phyloP scores from a whole-genome alignment of 2,329 filamentous ascomycete genomes.

The Lachnellula occidentalis region DNA sequence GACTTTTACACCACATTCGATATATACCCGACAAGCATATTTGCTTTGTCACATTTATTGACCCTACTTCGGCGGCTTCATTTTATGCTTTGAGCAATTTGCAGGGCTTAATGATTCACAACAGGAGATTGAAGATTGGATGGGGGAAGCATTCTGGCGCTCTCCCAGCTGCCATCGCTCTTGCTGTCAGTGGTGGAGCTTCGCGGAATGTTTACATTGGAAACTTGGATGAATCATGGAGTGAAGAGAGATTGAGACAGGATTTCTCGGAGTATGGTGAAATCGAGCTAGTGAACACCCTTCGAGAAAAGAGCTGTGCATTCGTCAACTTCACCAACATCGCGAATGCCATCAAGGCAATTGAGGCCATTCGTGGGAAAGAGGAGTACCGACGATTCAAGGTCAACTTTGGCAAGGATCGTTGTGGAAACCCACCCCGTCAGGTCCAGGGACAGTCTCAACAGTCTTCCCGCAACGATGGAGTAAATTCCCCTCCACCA shows the following conservation, averaged over 20 bases:
- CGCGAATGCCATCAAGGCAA: slow-evolving; percentile 98
- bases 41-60: slow-evolving; percentile 99
- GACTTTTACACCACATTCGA: slow-evolving; percentile 92
- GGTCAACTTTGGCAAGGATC: slow-evolving; percentile 99
- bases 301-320: slow-evolving; percentile 97
- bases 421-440: slow-evolving; percentile 91
- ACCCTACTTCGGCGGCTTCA: slow-evolving; percentile 92
- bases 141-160: slow-evolving; percentile 99
- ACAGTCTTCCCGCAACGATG: slow-evolving; percentile 60
- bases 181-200: slow-evolving; percentile 92
- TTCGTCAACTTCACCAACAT: slow-evolving; percentile 99
- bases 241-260: slow-evolving; percentile 87
- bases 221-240: slow-evolving; percentile 96
- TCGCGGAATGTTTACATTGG: slow-evolving; percentile 99
- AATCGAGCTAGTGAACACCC: slow-evolving; percentile 93
- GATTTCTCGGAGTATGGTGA: slow-evolving; percentile 98
- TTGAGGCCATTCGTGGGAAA: slow-evolving; percentile 88
- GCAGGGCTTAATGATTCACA: slow-evolving; percentile 98
- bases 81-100: slow-evolving; percentile 98
- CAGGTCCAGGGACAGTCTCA: slow-evolving; percentile 58
- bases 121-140: slow-evolving; percentile 93
- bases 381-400: slow-evolving; percentile 99
- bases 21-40: slow-evolving; percentile 99
- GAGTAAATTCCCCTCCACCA: slow-evolving; percentile 49
- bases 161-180: slow-evolving; percentile 87